Percentiles rank a stretch among this genome's conserved stretches.
phyloP scores from a whole-genome alignment of 2,329 filamentous ascomycete species.

The Zymoseptoria passerinii region DNA sequence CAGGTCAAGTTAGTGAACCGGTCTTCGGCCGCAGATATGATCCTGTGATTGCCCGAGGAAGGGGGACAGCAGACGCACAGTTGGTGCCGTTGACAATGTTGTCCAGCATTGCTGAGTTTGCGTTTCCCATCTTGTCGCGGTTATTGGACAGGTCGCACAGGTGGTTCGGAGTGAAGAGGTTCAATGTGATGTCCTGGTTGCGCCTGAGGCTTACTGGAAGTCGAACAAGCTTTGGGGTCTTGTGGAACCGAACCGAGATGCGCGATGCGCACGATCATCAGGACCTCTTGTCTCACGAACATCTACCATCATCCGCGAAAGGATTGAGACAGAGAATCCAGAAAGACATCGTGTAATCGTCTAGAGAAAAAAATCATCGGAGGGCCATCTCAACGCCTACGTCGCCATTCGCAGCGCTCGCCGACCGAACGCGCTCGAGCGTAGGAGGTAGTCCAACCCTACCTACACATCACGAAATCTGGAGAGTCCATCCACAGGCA shows the following conservation, averaged over 20 bases:
- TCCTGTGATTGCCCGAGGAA: not conserved
- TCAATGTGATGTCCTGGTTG: not conserved
- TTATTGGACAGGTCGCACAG: not conserved
- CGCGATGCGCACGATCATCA: not conserved
- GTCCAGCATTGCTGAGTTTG: conserved; percentile 67
- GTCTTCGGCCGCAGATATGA: not conserved
- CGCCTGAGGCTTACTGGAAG: not conserved
- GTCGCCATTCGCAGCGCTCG: not conserved
- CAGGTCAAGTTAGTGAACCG: not conserved
- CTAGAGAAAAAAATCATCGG: not conserved
- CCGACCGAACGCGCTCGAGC: not conserved
- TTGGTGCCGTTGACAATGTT: conserved; percentile 95
- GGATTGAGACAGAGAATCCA: too few relatives aligned
- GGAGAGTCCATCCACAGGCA: not conserved
- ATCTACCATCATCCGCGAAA: not conserved
- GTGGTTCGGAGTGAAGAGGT: not conserved
- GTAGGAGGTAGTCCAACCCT: too few relatives aligned
- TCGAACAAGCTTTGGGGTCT: not conserved
- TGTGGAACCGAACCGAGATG: not conserved
- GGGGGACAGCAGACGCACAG: conserved; percentile 51
- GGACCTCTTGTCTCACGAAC: not conserved
- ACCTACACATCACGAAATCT: not conserved
- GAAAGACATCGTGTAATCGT: not conserved
- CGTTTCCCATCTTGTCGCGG: conserved; percentile 42
- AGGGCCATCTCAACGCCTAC: not conserved